Percentiles rank a stretch among this genome's conserved stretches.
Evolutionary conservation across 1,139 yeast genomes (phyloP).

Genomic region (Blastobotrys serpentis): DNA sequence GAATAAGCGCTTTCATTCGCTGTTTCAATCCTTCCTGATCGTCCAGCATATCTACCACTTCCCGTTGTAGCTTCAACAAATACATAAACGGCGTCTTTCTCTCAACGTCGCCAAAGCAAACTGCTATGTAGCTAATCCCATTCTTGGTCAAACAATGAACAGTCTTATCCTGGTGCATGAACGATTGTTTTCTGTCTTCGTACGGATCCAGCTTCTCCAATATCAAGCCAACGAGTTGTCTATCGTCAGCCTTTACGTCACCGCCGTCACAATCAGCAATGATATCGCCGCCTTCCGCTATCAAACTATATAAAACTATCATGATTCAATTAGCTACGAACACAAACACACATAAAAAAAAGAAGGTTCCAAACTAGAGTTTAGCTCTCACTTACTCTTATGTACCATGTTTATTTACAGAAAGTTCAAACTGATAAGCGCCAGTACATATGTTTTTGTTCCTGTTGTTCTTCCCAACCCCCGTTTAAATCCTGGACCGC

Average conservation of each 20-base stretch:
- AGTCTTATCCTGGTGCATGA: slow-evolving; percentile 36
- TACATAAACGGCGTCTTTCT: slow-evolving; percentile 38
- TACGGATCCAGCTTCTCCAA: slow-evolving; percentile 29
- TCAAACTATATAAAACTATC: slow-evolving; percentile 34
- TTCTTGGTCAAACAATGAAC: slow-evolving; percentile 38
- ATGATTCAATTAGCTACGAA: background rate
- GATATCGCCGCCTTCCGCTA: slow-evolving; percentile 33
- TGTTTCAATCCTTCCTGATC: slow-evolving; percentile 10
- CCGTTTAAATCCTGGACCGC: background rate
- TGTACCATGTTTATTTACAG: background rate
- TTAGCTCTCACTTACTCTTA: background rate
- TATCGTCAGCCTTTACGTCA: slow-evolving; percentile 25
- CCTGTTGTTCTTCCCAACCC: background rate
- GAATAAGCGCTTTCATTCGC: slow-evolving; percentile 15
- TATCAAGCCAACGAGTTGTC: slow-evolving; percentile 31
- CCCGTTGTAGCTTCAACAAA: slow-evolving; percentile 34
- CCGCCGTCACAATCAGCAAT: slow-evolving; percentile 29
- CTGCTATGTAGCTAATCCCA: slow-evolving; percentile 36
- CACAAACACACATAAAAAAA: too few relatives aligned
- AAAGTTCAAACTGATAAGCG: background rate
- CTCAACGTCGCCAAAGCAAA: slow-evolving; percentile 32
- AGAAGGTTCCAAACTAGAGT: background rate
- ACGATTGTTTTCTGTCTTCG: slow-evolving; percentile 36
- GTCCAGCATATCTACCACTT: slow-evolving; percentile 13
- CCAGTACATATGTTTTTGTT: too few relatives aligned